A percentile compares a stretch with the other conserved stretches of the same genome.
Conservation (phyloP, 306 rosid species). For the Lathyrus oleraceus region DNA sequence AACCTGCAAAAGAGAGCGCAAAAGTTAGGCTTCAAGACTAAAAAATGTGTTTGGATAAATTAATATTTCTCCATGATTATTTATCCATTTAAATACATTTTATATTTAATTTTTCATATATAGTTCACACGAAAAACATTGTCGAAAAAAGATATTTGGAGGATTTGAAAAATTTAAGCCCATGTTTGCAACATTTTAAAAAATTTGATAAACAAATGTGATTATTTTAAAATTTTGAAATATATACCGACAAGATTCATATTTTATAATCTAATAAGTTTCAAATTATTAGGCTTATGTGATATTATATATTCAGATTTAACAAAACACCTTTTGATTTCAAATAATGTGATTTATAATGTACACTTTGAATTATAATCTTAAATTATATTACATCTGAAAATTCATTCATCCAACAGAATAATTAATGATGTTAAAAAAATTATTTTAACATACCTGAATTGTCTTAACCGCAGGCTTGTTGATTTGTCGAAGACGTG, state of each 20-base stretch:
- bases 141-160: too few relatives aligned
- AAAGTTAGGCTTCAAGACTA: not conserved
- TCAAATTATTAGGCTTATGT: not conserved
- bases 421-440: too few relatives aligned
- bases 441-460: too few relatives aligned
- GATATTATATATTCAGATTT: not conserved
- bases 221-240: not conserved
- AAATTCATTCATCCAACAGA: not conserved
- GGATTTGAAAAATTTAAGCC: not conserved
- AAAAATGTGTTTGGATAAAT: not conserved
- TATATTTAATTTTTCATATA: too few relatives aligned
- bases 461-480: too few relatives aligned
- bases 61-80: not conserved
- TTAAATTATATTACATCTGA: too few relatives aligned
- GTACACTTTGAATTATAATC: too few relatives aligned
- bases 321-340: not conserved
- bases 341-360: too few relatives aligned
- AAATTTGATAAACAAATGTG: not conserved
- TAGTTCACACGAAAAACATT: too few relatives aligned
- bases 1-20: constrained; percentile 43
- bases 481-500: too few relatives aligned
- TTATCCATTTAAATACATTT: too few relatives aligned
- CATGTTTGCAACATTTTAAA: too few relatives aligned
- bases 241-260: not conserved
- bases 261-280: not conserved